Evolutionary conservation across 257 asterid genomes (phyloP), one percentile per base, ranked within the genome.

Genomic region (Nicotiana otophora): DNA sequence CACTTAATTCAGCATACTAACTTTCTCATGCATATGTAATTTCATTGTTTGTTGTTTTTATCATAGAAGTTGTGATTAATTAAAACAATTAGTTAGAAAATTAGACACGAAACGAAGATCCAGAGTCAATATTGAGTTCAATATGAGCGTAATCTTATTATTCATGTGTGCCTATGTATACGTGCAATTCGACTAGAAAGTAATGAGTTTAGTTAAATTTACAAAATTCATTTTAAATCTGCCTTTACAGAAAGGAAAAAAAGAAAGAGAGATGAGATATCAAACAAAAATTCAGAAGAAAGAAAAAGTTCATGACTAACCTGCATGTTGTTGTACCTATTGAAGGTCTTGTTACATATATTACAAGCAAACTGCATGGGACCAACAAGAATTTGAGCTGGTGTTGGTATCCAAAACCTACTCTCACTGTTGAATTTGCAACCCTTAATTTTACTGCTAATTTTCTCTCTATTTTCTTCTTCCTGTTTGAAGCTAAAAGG

Each of bases 251-350:
- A 15, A 26, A 30, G 7, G 16, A 20, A 58, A 30, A 33, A 30
- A 42, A 7, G 1, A 33, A 17, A 54, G 20, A 7, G 12, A 79
- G 5, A 7, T 2, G 19, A 5, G 12, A 34, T 28, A 11, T 3
- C 5, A 33, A 10, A 31, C 0, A 10, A 54, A 15, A 1, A 19
- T 4, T 8, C 17, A 55, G 74, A 57, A 39, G 54, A 42, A 30
- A 42, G 16, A 85, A 33, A 7, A 19, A 57, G 8, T 74, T 34
- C 12, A 57, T 15, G 3, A 88, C 91, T 80, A 20, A 95, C 99
- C 99, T 96, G 98, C 98, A 96, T 94, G 90, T 96, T 96, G 64
- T 95, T 95, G 93, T 94, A 95, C 87, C 98, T 91, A 84, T 91
- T 95, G 91, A 95, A 95, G 89, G 97, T 89, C 89, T 94, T 95